These are phyloP conservation scores for Nelumbo lutea DNA, from an alignment of 164 flowering plant species.

Conservation along the genomic window DNA sequence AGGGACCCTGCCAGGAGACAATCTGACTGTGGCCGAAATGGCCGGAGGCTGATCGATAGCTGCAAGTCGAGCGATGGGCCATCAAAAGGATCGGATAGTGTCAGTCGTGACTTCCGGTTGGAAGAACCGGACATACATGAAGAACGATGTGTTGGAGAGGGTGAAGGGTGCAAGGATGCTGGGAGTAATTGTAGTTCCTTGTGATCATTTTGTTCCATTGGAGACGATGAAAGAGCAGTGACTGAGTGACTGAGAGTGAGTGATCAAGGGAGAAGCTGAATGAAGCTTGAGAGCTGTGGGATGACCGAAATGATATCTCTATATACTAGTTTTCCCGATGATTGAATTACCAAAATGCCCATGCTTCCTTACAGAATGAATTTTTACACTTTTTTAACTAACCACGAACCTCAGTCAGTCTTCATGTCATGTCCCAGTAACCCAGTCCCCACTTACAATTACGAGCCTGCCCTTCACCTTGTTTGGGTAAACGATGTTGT, in stretches of 20 bases:
- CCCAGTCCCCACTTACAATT: not conserved
- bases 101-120: constrained; percentile 5
- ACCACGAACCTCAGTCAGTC: no score
- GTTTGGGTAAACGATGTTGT: not conserved
- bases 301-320: constrained; percentile 28
- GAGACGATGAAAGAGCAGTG: not conserved
- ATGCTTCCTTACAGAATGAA: not conserved
- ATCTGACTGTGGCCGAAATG: constrained; percentile 23
- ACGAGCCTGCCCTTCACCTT: constrained; percentile 9
- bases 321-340: constrained; percentile 13
- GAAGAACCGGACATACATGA: constrained; percentile 23
- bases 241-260: constrained; percentile 6
- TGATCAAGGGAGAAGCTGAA: not conserved
- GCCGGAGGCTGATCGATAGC: constrained; percentile 60
- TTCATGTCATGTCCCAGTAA: no score
- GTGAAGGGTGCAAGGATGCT: constrained; percentile 9
- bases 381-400: no score
- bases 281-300: constrained; percentile 5
- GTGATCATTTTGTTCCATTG: constrained; percentile 52
- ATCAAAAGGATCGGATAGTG: constrained; percentile 9
- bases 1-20: constrained; percentile 13
- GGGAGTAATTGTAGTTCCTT: constrained; percentile 67
- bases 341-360: constrained; percentile 16
- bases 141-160: constrained; percentile 22
- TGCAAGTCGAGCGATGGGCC: constrained; percentile 61